Conservation (phyloP, 116 monocot species). For the Phalaenopsis hybrid region DNA sequence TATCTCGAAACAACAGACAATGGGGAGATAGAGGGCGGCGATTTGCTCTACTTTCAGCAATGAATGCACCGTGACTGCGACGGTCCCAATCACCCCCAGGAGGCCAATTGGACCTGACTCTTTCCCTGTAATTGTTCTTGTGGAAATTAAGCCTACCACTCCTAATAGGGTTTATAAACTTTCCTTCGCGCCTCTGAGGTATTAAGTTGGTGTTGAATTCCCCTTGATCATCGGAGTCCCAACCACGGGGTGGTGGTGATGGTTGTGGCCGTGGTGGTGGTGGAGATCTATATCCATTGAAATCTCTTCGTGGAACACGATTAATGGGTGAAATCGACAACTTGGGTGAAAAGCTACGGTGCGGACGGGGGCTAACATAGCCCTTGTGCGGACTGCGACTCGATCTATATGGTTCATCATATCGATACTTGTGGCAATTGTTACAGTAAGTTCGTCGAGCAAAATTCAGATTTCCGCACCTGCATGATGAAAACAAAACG, state of each 20-base stretch:
- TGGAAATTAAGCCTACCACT: slow-evolving; percentile 29
- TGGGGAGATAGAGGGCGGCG: slow-evolving; percentile 31
- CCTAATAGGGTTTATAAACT: slow-evolving; percentile 13
- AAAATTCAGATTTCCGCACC: slow-evolving; percentile 94
- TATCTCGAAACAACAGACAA: slow-evolving; percentile 20
- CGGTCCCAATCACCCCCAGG: neutral
- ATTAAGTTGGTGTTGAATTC: slow-evolving; percentile 22
- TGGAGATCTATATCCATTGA: slow-evolving; percentile 44
- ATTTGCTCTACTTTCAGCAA: slow-evolving; percentile 25
- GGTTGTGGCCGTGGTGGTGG: slow-evolving; percentile 5
- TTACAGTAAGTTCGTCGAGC: slow-evolving; percentile 71
- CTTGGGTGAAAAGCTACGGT: slow-evolving; percentile 21
- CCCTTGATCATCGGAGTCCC: slow-evolving; percentile 30
- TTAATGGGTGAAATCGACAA: slow-evolving; percentile 11
- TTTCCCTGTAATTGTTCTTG: slow-evolving; percentile 24
- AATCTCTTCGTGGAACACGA: slow-evolving; percentile 27
- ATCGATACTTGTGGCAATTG: slow-evolving; percentile 66
- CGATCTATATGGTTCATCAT: slow-evolving; percentile 14
- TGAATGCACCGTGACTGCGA: slow-evolving; percentile 19
- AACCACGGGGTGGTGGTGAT: slow-evolving; percentile 29
- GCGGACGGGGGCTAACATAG: slow-evolving; percentile 29
- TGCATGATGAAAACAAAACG: slow-evolving; percentile 21
- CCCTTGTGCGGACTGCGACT: slow-evolving; percentile 34
- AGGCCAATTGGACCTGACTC: slow-evolving; percentile 30
- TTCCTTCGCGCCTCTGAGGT: slow-evolving; percentile 23